Conservation (phyloP, 2,329 filamentous ascomycete species). For the Pyrenochaeta sp. region DNA sequence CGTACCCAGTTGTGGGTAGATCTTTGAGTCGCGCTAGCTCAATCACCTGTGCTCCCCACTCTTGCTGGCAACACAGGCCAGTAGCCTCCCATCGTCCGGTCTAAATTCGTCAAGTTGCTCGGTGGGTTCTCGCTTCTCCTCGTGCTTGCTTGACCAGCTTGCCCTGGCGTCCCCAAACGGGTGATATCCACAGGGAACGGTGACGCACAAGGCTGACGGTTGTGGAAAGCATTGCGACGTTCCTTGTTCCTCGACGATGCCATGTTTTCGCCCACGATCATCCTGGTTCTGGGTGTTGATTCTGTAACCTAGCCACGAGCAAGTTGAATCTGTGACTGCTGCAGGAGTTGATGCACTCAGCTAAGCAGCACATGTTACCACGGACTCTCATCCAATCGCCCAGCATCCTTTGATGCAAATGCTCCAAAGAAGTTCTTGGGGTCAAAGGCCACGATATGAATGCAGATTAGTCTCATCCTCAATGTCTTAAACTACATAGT, state of each 20-base stretch:
- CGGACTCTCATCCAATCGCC: too few species aligned
- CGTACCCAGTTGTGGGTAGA: constrained; percentile 20
- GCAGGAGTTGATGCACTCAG: too few species aligned
- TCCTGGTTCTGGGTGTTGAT: constrained; percentile 1
- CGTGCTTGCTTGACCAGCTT: too few species aligned
- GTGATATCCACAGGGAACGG: background rate
- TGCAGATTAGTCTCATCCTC: too few species aligned
- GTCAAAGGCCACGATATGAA: too few species aligned
- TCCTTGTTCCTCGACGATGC: background rate
- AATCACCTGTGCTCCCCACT: constrained; percentile 15
- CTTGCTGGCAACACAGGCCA: constrained; percentile 16
- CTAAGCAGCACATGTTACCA: too few species aligned
- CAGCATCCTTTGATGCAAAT: too few species aligned
- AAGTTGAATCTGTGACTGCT: too few species aligned
- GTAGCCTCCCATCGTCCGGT: constrained; percentile 10
- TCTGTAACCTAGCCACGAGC: too few species aligned
- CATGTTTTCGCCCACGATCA: background rate
- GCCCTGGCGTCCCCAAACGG: background rate
- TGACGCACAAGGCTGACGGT: background rate
- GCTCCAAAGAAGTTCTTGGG: too few species aligned
- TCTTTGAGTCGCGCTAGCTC: constrained; percentile 18
- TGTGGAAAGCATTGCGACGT: constrained; percentile 16
- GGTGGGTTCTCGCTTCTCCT: background rate
- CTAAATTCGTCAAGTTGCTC: constrained; percentile 2
- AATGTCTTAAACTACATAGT: too few species aligned